A percentile compares a stretch with the other conserved stretches of the same genome.
Evolutionary conservation across 176 grass and related monocot genomes (phyloP).

Genomic region (Canna indica): DNA sequence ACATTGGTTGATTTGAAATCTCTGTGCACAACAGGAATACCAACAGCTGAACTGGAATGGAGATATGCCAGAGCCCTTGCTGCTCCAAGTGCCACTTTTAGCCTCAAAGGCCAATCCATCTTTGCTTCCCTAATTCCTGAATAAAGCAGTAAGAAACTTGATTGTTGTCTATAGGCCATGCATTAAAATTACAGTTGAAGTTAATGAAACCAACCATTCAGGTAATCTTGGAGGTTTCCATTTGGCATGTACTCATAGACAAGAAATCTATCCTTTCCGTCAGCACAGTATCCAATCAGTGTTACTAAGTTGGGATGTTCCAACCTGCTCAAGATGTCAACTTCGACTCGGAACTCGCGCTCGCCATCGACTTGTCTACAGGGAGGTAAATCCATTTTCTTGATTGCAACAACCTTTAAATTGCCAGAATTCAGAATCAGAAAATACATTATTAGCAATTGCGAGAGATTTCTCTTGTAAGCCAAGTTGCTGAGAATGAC

Average conservation of each 20-base stretch:
- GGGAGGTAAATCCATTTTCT: conserved; percentile 87
- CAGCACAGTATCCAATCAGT: conserved; percentile 91
- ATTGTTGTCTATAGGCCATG: background rate
- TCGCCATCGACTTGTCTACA: conserved; percentile 71
- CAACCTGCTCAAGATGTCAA: conserved; percentile 89
- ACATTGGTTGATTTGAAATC: conserved; percentile 99
- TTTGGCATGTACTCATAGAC: conserved; percentile 95
- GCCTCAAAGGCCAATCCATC: conserved; percentile 66
- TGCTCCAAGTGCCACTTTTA: conserved; percentile 76
- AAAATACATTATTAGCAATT: background rate
- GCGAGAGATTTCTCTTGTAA: too few species aligned
- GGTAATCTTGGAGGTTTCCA: conserved; percentile 79
- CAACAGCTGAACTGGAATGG: conserved; percentile 69
- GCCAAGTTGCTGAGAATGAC: too few species aligned
- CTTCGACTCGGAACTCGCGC: conserved; percentile 90
- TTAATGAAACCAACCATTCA: conserved; percentile 37
- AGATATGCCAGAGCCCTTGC: conserved; percentile 85
- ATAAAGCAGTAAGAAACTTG: background rate
- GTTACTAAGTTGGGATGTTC: conserved; percentile 87
- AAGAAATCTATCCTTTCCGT: conserved; percentile 85
- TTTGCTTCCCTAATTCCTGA: conserved; percentile 55
- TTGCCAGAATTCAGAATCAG: conserved; percentile 2
- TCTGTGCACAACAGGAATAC: conserved; percentile 80
- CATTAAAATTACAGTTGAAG: background rate
- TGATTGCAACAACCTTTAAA: conserved; percentile 75